phyloP scores from a whole-genome alignment of 148 eudicot genomes.

The Cornus kousa region DNA sequence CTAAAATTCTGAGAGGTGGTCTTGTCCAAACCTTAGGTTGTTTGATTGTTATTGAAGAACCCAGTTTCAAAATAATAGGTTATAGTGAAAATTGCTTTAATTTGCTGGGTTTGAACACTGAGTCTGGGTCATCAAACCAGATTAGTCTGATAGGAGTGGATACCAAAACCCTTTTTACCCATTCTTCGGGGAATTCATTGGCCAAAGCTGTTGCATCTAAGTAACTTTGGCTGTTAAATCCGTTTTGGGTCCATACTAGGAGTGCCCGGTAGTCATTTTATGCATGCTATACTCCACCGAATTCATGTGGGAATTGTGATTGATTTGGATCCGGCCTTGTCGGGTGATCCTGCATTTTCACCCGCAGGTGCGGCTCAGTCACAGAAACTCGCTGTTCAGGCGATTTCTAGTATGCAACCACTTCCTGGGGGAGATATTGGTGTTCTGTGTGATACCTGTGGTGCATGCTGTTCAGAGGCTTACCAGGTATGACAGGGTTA shows the following conservation, averaged over 20 bases:
- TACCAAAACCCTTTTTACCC: conserved; percentile 39
- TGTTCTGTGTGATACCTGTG: conserved; percentile 36
- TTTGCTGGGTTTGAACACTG: conserved; percentile 27
- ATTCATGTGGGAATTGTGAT: conserved; percentile 43
- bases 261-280: conserved; percentile 31
- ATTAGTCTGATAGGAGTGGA: conserved; percentile 32
- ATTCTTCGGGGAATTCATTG: conserved; percentile 27
- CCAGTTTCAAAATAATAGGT: conserved; percentile 30
- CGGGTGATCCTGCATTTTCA: conserved; percentile 25
- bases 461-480: conserved; percentile 41
- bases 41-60: conserved; percentile 36
- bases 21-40: conserved; percentile 41
- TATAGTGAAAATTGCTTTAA: conserved; percentile 39
- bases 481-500: conserved; percentile 44
- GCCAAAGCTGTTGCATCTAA: conserved; percentile 21
- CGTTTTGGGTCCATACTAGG: conserved; percentile 37
- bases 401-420: conserved; percentile 39
- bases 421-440: conserved; percentile 40
- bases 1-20: conserved; percentile 44
- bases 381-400: conserved; percentile 36
- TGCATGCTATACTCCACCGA: conserved; percentile 35
- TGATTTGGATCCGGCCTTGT: conserved; percentile 42
- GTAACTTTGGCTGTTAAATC: conserved; percentile 36
- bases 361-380: conserved; percentile 34
- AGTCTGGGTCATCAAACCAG: conserved; percentile 1